A percentile compares a stretch with the other conserved stretches of the same genome.
phyloP scores from a whole-genome alignment of 495 filamentous ascomycete genomes.

The Rhizodiscina lignyota region DNA sequence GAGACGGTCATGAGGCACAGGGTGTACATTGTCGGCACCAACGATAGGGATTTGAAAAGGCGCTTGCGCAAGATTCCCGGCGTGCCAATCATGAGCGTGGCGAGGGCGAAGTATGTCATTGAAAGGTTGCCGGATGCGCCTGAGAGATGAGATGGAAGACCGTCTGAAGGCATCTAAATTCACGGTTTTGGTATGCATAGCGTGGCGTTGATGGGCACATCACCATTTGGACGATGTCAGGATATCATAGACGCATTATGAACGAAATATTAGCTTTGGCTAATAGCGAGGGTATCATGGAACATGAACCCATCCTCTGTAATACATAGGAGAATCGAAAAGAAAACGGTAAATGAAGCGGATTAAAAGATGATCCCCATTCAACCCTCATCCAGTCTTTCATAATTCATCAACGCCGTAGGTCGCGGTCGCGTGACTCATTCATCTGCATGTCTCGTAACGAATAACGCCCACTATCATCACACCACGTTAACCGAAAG shows the following conservation, averaged over 20 bases:
- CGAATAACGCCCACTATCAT: neutral
- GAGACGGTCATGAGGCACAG: constrained; percentile 66
- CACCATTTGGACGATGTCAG: neutral
- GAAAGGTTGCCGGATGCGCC: constrained; percentile 77
- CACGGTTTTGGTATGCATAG: neutral
- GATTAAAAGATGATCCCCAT: neutral
- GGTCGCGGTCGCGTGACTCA: no score
- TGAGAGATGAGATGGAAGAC: constrained; percentile 28
- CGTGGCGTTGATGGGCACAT: neutral
- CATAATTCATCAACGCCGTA: neutral
- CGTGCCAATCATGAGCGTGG: constrained; percentile 55
- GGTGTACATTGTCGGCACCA: constrained; percentile 80
- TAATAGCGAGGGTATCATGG: neutral
- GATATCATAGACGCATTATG: neutral
- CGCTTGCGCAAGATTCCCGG: constrained; percentile 67
- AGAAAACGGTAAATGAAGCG: neutral
- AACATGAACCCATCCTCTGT: neutral
- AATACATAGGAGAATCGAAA: no score
- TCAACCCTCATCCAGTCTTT: neutral
- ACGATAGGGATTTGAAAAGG: constrained; percentile 68
- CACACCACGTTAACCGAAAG: neutral
- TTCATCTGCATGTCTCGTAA: no score
- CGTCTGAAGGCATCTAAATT: neutral
- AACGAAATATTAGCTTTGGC: neutral
- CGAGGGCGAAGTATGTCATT: constrained; percentile 77